Conservation (phyloP, 106 monocot species). For the Posidonia australis region DNA sequence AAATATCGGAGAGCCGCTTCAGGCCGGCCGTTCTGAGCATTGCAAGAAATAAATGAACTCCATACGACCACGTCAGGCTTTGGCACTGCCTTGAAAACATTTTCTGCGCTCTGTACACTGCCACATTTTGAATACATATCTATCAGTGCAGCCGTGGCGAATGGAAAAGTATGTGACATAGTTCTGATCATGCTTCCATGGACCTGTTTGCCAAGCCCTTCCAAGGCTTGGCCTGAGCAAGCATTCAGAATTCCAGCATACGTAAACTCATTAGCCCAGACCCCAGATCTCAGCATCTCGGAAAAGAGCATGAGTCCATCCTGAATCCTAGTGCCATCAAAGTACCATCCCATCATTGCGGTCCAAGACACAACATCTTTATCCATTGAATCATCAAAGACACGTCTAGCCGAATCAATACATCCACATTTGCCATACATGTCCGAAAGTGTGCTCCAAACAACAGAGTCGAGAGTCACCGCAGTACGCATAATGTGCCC, state of each 20-base stretch:
- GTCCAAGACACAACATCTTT: slow-evolving; percentile 63
- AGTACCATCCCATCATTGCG: slow-evolving; percentile 57
- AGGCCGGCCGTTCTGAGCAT: slow-evolving; percentile 52
- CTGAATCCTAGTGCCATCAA: slow-evolving; percentile 26
- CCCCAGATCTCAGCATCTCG: slow-evolving; percentile 27
- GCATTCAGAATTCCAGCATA: slow-evolving; percentile 37
- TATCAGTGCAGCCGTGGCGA: slow-evolving; percentile 36
- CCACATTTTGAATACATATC: slow-evolving; percentile 69
- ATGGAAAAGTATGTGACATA: slow-evolving; percentile 17
- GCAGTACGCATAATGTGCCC: slow-evolving; percentile 38
- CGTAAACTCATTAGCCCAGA: slow-evolving; percentile 54
- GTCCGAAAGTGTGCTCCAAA: slow-evolving; percentile 48
- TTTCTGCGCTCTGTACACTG: slow-evolving; percentile 22
- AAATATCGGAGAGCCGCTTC: slow-evolving; percentile 35
- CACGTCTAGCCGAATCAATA: slow-evolving; percentile 27
- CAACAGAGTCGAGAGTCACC: slow-evolving; percentile 34
- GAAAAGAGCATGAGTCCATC: slow-evolving; percentile 43
- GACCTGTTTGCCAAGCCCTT: slow-evolving; percentile 34
- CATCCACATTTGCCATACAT: slow-evolving; percentile 61
- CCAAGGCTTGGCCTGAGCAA: slow-evolving; percentile 29
- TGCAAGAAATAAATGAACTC: slow-evolving; percentile 48
- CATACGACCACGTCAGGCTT: slow-evolving; percentile 46
- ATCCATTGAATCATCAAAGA: slow-evolving; percentile 32
- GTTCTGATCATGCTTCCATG: slow-evolving; percentile 39
- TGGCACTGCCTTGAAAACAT: slow-evolving; percentile 38